Base-by-base conservation (phyloP, 306 rosid species). In the Malus sylvestris region DNA sequence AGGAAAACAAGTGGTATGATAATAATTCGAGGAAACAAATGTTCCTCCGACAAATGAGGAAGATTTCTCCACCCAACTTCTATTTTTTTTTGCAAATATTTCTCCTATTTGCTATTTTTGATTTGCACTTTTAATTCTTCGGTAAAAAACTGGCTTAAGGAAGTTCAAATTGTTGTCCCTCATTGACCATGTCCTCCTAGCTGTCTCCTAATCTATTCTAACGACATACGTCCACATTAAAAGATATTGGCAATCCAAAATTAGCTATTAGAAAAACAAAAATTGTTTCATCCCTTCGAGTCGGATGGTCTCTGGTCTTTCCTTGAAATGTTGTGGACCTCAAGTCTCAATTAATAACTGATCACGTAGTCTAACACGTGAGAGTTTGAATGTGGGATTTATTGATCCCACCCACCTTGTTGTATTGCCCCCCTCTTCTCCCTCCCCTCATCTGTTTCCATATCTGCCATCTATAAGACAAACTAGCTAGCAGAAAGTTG, bases 1-100 rank as follows among this genome's bases (percentile, higher is more conserved):
- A 76, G 30, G 68, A 74, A 83, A 67, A 1, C 68, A 55, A 65
- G 45, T n/a, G 57, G 73, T 83, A 67, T 67, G 79, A 72, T 77
- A 82, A 81, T 79, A 77, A 35, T 65, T 57, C 18, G 13, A 63
- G 51, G 65, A 78, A 82, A 49, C 35, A 66, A 44, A 70, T 64
- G 69, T 45, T 44, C 75, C 42, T 71, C 76, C 81, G 60, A 49
- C 22, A 81, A 78, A 81, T 18, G 2, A 59, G 83, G 79, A 25
- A 45, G 70, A 45, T 59, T 68, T 83, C 38, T 60, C 20, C 14
- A 1, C 27, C 33, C n/a, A 51, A 22, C 3, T 51, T 67, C 83
- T 74, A 68, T 77, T 55, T 80, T 80, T 76, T 76, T 80, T 78
- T 38, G 14, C 64, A 30, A 22, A 12, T 11, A 32, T 3, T 7